phyloP scores from a whole-genome alignment of 176 grass and related monocot species.

The Rhynchospora breviuscula region DNA sequence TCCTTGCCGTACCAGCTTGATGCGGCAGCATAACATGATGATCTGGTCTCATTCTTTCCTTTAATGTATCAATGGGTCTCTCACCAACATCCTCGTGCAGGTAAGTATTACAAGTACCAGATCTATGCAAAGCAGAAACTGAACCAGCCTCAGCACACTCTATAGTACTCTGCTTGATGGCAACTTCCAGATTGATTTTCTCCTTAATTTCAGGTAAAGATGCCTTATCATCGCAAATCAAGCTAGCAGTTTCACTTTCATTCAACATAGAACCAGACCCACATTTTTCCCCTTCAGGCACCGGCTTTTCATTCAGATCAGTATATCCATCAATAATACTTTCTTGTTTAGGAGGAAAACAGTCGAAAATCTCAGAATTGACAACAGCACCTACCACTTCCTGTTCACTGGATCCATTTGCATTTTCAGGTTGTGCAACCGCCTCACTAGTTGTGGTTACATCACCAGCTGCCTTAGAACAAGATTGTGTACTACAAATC shows the following conservation, averaged over 20 bases:
- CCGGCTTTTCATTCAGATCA: conserved; percentile 18
- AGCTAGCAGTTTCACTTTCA: conserved; percentile 2
- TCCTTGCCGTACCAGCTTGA: conserved; percentile 22
- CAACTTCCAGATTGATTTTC: conserved; percentile 10
- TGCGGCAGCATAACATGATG: background rate
- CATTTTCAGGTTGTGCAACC: conserved; percentile 18
- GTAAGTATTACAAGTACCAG: background rate
- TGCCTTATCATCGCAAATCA: background rate
- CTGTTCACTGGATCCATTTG: background rate
- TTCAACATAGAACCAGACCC: background rate
- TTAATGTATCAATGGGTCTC: conserved; percentile 8
- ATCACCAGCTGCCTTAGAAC: conserved; percentile 36
- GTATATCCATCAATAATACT: background rate
- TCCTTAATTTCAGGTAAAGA: background rate
- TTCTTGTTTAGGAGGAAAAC: conserved; percentile 24
- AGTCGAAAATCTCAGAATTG: conserved; percentile 12
- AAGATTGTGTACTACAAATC: conserved; percentile 41
- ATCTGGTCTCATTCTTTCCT: conserved; percentile 26
- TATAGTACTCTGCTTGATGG: background rate
- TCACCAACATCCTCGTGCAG: background rate
- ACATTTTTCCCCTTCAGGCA: background rate
- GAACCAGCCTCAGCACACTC: background rate
- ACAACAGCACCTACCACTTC: conserved; percentile 2
- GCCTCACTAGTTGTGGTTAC: conserved; percentile 18
- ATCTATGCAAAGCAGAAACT: background rate